Evolutionary conservation across 2,329 filamentous ascomycete genomes (phyloP).

Genomic region (Podosphaera fusca): DNA sequence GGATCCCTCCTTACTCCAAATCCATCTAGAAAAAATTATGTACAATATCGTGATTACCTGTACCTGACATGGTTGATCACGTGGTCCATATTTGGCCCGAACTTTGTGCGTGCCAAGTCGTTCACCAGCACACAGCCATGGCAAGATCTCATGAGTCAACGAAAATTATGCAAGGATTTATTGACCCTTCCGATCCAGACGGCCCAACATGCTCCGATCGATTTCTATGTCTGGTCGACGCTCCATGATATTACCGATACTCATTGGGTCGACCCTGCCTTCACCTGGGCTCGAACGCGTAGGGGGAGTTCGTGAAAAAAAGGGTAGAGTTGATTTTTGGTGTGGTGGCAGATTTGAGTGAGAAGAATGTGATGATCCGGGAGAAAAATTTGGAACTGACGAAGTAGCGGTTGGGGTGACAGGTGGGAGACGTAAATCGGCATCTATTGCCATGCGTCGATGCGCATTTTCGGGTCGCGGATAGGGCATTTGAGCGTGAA

Average conservation of each 20-base stretch:
- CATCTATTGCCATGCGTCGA: slow-evolving; percentile 12
- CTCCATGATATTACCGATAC: slow-evolving; percentile 16
- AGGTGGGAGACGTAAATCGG: slow-evolving; percentile 16
- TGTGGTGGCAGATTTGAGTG: slow-evolving; percentile 13
- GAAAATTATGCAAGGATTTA: background rate
- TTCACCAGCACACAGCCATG: too few species aligned
- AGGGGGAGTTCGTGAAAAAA: slow-evolving; percentile 13
- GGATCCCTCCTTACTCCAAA: too few species aligned
- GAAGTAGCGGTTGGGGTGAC: slow-evolving; percentile 11
- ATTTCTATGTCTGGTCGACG: slow-evolving; percentile 14
- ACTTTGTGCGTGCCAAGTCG: background rate
- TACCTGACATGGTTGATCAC: background rate
- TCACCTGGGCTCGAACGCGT: slow-evolving; percentile 13
- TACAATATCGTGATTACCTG: background rate
- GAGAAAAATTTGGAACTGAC: slow-evolving; percentile 13
- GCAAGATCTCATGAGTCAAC: too few species aligned
- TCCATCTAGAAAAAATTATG: background rate
- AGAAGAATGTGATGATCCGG: slow-evolving; percentile 14
- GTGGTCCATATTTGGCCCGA: too few species aligned
- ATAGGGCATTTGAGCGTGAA: slow-evolving; percentile 14
- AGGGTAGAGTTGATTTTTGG: slow-evolving; percentile 8
- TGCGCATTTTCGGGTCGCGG: slow-evolving; percentile 9
- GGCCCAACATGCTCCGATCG: slow-evolving; percentile 15
- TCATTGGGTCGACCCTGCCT: slow-evolving; percentile 14
- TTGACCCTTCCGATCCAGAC: slow-evolving; percentile 12